A percentile compares a stretch with the other conserved stretches of the same genome.
These are phyloP conservation scores for Nothopassalora personata DNA, from an alignment of 2,329 filamentous ascomycete species.

Conservation along the genomic window DNA sequence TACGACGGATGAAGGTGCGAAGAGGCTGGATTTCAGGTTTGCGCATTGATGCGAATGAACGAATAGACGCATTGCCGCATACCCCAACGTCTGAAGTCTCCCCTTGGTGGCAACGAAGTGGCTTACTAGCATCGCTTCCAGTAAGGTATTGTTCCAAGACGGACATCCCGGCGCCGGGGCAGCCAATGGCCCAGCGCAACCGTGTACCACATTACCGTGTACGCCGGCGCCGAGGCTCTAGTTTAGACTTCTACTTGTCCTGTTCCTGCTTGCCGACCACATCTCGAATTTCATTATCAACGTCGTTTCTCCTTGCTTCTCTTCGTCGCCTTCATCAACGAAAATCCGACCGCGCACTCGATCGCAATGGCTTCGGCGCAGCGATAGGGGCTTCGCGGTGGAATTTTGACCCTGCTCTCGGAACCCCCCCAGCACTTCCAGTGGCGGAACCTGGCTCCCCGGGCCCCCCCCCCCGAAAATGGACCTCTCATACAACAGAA, in stretches of 20 bases:
- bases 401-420: background rate
- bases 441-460: background rate
- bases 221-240: background rate
- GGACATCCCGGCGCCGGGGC: background rate
- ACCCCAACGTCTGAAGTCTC: background rate
- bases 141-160: background rate
- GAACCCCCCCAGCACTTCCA: background rate
- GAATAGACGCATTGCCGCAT: background rate
- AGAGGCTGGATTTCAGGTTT: constrained; percentile 33
- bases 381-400: too few species aligned
- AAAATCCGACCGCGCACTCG: background rate
- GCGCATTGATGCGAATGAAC: constrained; percentile 23
- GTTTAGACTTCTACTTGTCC: background rate
- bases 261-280: background rate
- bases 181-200: background rate
- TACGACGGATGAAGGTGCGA: constrained; percentile 35
- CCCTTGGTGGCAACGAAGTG: background rate
- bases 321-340: background rate
- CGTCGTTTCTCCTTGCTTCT: background rate
- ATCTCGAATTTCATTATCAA: background rate
- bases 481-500: background rate
- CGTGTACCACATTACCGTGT: too few species aligned
- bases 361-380: background rate
- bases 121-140: background rate
- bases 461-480: background rate